Conservation (phyloP, 2,329 filamentous ascomycete species). For the Monosporascus sp. region DNA sequence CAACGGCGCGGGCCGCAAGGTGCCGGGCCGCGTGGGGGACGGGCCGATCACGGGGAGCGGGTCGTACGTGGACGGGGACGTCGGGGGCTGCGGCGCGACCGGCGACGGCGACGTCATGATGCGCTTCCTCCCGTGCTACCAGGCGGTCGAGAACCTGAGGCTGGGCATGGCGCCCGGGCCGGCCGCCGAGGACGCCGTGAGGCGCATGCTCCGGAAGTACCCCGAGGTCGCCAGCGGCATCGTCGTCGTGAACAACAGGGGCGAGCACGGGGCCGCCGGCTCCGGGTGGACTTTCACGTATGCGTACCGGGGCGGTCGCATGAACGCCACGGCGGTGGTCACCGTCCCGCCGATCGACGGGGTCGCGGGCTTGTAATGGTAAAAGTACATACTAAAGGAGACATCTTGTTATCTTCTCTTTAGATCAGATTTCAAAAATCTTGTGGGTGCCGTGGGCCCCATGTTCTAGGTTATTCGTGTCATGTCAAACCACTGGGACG, state of each 20-base stretch:
- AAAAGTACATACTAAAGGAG: no score
- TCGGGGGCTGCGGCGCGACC: slow-evolving; percentile 51
- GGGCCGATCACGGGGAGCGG: slow-evolving; percentile 50
- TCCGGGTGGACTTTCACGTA: slow-evolving; percentile 53
- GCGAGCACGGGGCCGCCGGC: slow-evolving; percentile 44
- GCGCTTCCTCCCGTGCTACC: slow-evolving; percentile 52
- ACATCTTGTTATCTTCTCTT: no score
- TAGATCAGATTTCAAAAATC: no score
- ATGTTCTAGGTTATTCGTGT: no score
- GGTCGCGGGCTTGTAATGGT: slow-evolving; percentile 2
- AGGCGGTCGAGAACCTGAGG: slow-evolving; percentile 50
- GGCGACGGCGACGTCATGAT: slow-evolving; percentile 55
- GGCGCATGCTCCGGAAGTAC: slow-evolving; percentile 43
- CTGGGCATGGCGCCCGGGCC: slow-evolving; percentile 40
- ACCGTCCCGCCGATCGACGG: slow-evolving; percentile 31
- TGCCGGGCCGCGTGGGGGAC: slow-evolving; percentile 51
- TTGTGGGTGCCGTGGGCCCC: no score
- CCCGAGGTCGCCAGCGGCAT: slow-evolving; percentile 42
- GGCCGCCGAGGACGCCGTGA: slow-evolving; percentile 47
- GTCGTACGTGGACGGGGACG: slow-evolving; percentile 49
- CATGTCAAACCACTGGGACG: no score
- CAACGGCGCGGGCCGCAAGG: slow-evolving; percentile 49
- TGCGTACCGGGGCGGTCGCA: slow-evolving; percentile 41
- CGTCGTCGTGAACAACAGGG: slow-evolving; percentile 44
- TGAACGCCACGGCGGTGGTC: slow-evolving; percentile 41